These are phyloP conservation scores for Cyberlindnera americana DNA, from an alignment of 805 yeast species.

Conservation along the genomic window DNA sequence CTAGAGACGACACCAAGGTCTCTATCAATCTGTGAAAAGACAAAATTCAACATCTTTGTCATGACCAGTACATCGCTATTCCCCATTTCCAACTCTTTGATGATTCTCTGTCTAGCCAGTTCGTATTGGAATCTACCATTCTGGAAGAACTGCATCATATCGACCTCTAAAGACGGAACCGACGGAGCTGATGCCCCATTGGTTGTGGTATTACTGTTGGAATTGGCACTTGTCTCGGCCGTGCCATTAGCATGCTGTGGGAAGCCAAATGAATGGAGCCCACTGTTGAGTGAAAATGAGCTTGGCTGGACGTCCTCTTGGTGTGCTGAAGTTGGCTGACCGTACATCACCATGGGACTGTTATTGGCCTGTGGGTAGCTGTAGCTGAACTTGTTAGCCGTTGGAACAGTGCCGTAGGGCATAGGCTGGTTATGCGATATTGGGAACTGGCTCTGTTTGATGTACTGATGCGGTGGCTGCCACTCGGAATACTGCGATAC, in stretches of 20 bases:
- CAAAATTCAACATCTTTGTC: constrained; percentile 19
- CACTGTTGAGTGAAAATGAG: neutral
- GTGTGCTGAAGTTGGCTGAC: neutral
- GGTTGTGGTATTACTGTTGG: too few relatives aligned
- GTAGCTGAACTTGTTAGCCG: constrained; percentile 1
- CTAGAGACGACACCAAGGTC: constrained; percentile 10
- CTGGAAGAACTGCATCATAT: constrained; percentile 16
- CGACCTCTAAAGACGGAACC: constrained; percentile 1
- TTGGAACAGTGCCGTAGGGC: constrained; percentile 2
- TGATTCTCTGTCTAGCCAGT: constrained; percentile 13
- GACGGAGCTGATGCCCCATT: neutral
- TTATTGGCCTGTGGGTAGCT: neutral
- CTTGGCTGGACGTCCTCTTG: neutral
- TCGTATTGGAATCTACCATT: constrained; percentile 25
- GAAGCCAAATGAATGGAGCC: constrained; percentile 1
- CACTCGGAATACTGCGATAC: neutral
- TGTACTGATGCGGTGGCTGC: constrained; percentile 1
- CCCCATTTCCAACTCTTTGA: constrained; percentile 19
- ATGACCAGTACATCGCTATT: constrained; percentile 10
- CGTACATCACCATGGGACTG: neutral
- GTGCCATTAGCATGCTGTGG: neutral
- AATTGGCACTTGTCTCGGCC: neutral
- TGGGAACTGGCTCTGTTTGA: neutral
- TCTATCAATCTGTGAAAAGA: constrained; percentile 23
- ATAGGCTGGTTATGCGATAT: too few relatives aligned